phyloP scores from a whole-genome alignment of 2,329 filamentous ascomycete species.

The Macrophomina pseudophaseolina region DNA sequence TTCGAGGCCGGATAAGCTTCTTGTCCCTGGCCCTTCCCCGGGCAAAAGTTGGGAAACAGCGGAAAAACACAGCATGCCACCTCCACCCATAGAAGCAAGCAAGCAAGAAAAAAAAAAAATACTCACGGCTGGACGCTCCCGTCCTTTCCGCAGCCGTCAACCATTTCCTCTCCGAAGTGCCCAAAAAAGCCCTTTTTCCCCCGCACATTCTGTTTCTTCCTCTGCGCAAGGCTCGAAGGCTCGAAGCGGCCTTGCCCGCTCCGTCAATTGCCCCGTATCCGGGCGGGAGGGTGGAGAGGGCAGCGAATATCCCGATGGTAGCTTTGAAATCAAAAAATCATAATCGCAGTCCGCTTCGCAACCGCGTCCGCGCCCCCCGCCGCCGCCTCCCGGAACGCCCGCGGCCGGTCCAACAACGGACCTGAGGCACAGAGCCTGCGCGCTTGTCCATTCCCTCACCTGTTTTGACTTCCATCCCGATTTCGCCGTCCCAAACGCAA shows the following conservation, averaged over 20 bases:
- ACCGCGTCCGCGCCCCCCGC: background rate
- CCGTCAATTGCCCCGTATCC: background rate
- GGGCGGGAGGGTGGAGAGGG: background rate
- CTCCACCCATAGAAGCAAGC: background rate
- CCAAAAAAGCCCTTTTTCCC: background rate
- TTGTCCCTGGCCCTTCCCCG: background rate
- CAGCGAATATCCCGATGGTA: background rate
- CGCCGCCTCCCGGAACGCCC: constrained; percentile 1
- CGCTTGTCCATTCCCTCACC: background rate
- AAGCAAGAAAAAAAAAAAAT: no score
- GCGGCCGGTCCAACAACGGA: background rate
- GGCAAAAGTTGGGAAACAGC: background rate
- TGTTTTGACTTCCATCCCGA: background rate
- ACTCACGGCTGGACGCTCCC: background rate
- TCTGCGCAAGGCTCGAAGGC: background rate
- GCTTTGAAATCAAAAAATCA: constrained; percentile 23
- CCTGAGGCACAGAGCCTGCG: background rate
- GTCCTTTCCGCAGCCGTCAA: background rate
- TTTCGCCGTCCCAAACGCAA: background rate
- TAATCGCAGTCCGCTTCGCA: background rate
- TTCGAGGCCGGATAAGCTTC: background rate
- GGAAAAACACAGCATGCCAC: background rate
- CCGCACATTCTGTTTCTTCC: background rate
- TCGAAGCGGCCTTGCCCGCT: background rate
- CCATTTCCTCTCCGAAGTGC: background rate